Evolutionary conservation across 192 early-diverging fungal species (phyloP).

Genomic region (Oehlia diaphana): DNA sequence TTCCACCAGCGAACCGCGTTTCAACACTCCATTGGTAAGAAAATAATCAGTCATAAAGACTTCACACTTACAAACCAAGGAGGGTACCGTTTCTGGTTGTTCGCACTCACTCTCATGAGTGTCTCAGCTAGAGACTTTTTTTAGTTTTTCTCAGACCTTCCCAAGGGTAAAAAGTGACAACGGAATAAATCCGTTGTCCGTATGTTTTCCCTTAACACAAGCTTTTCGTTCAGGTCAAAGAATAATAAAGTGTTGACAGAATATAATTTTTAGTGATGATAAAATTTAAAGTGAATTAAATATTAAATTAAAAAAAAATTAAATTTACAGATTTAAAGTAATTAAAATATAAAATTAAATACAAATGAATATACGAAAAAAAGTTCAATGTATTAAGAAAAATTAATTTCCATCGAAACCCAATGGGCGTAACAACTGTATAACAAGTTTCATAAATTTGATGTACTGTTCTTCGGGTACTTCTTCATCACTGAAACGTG

Average conservation of each 20-base stretch:
- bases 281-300: too few species aligned
- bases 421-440: background rate
- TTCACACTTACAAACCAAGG: slow-evolving; percentile 20
- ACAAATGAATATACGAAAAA: background rate
- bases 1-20: slow-evolving; percentile 33
- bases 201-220: slow-evolving; percentile 41
- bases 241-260: too few species aligned
- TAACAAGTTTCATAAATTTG: slow-evolving; percentile 25
- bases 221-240: slow-evolving; percentile 32
- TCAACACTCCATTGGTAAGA: slow-evolving; percentile 21
- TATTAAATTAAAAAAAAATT: too few species aligned
- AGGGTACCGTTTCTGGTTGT: slow-evolving; percentile 31
- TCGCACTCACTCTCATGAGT: slow-evolving; percentile 21
- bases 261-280: too few species aligned
- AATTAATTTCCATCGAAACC: background rate
- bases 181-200: slow-evolving; percentile 18
- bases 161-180: slow-evolving; percentile 26
- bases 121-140: slow-evolving; percentile 29
- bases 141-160: slow-evolving; percentile 44
- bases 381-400: background rate
- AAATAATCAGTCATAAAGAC: slow-evolving; percentile 24
- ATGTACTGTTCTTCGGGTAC: slow-evolving; percentile 17
- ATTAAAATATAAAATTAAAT: background rate
- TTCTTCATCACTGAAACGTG: slow-evolving; percentile 46
- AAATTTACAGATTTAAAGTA: too few species aligned